phyloP scores from a whole-genome alignment of 2,329 filamentous ascomycete genomes.

The Claviceps paspali region DNA sequence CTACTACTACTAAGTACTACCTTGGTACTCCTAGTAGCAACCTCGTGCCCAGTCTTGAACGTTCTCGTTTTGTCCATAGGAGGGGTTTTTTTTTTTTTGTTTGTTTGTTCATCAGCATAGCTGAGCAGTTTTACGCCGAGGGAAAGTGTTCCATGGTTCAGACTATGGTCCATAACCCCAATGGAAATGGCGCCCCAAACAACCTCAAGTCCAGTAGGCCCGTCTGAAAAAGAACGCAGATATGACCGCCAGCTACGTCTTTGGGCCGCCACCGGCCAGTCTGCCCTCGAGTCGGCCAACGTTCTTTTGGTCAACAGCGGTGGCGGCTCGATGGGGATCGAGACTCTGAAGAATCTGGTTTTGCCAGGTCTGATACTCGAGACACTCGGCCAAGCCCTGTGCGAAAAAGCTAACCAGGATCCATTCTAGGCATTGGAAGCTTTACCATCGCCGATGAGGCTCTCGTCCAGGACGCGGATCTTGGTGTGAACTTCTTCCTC shows the following conservation, averaged over 20 bases:
- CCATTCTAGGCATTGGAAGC: conserved; percentile 57
- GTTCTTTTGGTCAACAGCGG: conserved; percentile 84
- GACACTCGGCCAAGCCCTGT: not conserved
- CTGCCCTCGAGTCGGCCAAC: conserved; percentile 77
- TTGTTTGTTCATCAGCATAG: too few relatives aligned
- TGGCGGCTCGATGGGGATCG: conserved; percentile 72
- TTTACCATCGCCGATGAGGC: conserved; percentile 83
- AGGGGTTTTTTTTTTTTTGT: too few relatives aligned
- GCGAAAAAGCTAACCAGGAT: not conserved
- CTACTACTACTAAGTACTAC: too few relatives aligned
- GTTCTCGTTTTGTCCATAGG: too few relatives aligned
- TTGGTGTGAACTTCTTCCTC: conserved; percentile 95
- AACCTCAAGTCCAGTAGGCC: conserved; percentile 27
- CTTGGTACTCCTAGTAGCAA: too few relatives aligned
- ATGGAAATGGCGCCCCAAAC: not conserved
- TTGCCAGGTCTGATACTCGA: conserved; percentile 46
- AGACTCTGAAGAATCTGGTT: conserved; percentile 94
- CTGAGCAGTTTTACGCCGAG: not conserved
- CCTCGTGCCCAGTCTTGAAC: too few relatives aligned
- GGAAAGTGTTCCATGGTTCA: not conserved
- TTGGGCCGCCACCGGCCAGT: conserved; percentile 87
- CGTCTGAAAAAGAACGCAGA: conserved; percentile 52
- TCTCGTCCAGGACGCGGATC: conserved; percentile 61
- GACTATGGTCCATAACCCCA: not conserved
- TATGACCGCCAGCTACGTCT: conserved; percentile 92